These are phyloP conservation scores for Candida wancherniae DNA, from an alignment of 805 yeast genomes.

Conservation along the genomic window DNA sequence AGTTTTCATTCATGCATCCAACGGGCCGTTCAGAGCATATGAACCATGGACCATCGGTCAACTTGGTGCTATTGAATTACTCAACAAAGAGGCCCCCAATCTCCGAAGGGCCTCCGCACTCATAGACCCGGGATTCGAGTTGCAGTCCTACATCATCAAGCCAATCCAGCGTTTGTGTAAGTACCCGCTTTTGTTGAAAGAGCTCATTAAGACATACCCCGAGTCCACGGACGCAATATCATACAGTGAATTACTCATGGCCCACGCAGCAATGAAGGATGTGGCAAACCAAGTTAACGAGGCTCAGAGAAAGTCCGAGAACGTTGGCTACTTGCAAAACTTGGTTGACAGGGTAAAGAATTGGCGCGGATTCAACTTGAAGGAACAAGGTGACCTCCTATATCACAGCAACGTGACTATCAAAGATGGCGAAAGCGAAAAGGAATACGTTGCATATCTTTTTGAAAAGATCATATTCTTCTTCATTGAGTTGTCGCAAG, in stretches of 20 bases:
- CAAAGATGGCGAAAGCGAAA: constrained; percentile 66
- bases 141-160: constrained; percentile 83
- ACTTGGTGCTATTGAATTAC: constrained; percentile 77
- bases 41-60: constrained; percentile 95
- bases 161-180: constrained; percentile 97
- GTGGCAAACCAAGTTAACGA: constrained; percentile 89
- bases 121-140: constrained; percentile 80
- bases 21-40: constrained; percentile 76
- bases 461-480: constrained; percentile 65
- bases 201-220: constrained; percentile 59
- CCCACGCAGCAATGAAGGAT: constrained; percentile 69
- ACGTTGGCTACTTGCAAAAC: constrained; percentile 63
- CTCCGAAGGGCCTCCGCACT: constrained; percentile 51
- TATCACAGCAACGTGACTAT: constrained; percentile 69
- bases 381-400: constrained; percentile 79
- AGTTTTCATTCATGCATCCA: constrained; percentile 75
- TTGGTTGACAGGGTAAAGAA: constrained; percentile 72
- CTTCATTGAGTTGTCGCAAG: constrained; percentile 29
- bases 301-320: constrained; percentile 88
- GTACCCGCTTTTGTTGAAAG: constrained; percentile 79
- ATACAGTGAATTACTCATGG: constrained; percentile 65
- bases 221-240: constrained; percentile 19
- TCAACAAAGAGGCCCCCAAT: constrained; percentile 56
- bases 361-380: constrained; percentile 86
- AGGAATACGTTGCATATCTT: constrained; percentile 83